Base-by-base conservation (phyloP, 371 early-diverging fungal species). In the Dinochytrium kinnereticum region DNA sequence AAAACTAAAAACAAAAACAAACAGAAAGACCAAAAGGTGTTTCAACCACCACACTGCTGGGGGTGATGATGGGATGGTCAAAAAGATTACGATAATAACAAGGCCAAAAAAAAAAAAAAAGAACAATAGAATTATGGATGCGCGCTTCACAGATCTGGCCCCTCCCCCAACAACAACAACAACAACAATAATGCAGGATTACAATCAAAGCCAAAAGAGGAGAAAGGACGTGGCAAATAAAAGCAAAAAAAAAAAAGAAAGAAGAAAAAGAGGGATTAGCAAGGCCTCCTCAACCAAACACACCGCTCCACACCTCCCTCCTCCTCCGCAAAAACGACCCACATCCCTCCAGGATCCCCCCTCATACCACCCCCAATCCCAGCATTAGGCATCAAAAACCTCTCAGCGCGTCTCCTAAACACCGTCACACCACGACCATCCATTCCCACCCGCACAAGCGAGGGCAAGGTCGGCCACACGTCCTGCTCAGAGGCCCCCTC, bases 361-460 rank as follows among this genome's bases (percentile, higher is more conserved):
- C 55, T 53, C 55, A 53, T 53, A 5, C 55, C 55, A 7, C 55
- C 55, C 24, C 55, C 55, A 53, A 53, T 53, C 5, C 55, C 55
- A 7, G 55, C 55, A 53, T 53, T 53, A 7, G 55, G 55, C 13
- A 53, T 13, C 24, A 53, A 53, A 53, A 53, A 53, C 55, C 55
- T 13, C 26, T 53, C 55, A 13, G 55, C 55, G n/a, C 55, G 13
- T 53, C 55, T 13, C 26, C 26, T 7, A 26, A n/a, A 53, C n/a
- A 53, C 26, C 26, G 5, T 53, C 55, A 53, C 26, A 26, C 26
- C 17, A 15, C n/a, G n/a, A 13, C 26, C 24, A 5, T 53, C 55
- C 55, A 53, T 13, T 5, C 26, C n/a, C 55, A 53, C 5, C 5
- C 55, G 7, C n/a, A 53, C 26, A 5, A 53, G 5, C 7, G 55